These are phyloP conservation scores for Clarkia xantiana DNA, from an alignment of 345 rosid species.

Conservation along the genomic window DNA sequence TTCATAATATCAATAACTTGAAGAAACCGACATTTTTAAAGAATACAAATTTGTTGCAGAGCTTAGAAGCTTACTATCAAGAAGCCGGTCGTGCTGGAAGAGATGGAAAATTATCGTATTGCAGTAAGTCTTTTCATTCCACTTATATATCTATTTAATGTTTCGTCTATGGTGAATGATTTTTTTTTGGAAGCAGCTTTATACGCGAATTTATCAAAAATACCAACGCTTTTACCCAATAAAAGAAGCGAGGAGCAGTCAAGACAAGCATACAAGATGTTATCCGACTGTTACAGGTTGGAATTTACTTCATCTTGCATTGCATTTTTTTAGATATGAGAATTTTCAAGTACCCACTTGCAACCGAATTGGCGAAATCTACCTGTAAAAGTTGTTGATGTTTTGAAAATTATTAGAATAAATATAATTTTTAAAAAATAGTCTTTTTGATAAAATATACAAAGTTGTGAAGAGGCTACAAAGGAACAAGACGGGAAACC, in stretches of 20 bases:
- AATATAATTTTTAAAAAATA: too few species aligned
- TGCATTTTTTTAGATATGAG: too few species aligned
- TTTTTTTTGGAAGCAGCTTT: constrained; percentile 30
- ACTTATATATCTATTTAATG: background rate
- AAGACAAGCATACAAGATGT: constrained; percentile 58
- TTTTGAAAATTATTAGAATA: too few species aligned
- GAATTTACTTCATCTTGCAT: background rate
- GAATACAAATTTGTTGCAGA: constrained; percentile 24
- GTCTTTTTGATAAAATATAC: too few species aligned
- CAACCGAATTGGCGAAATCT: too few species aligned
- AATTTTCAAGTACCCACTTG: too few species aligned
- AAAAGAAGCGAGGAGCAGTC: constrained; percentile 62
- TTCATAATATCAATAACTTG: background rate
- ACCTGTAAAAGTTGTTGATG: too few species aligned
- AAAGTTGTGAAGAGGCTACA: too few species aligned
- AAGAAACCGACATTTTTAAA: background rate
- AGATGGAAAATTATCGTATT: constrained; percentile 74
- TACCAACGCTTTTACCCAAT: constrained; percentile 65
- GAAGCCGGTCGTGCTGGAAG: constrained; percentile 99
- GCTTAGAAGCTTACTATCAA: constrained; percentile 91
- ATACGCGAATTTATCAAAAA: constrained; percentile 51
- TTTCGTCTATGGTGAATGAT: background rate
- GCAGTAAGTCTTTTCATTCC: constrained; percentile 34
- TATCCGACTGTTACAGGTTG: constrained; percentile 72
- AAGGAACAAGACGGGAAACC: too few species aligned